These are phyloP conservation scores for Brassica cretica DNA, from an alignment of 345 rosid genomes.

Conservation along the genomic window DNA sequence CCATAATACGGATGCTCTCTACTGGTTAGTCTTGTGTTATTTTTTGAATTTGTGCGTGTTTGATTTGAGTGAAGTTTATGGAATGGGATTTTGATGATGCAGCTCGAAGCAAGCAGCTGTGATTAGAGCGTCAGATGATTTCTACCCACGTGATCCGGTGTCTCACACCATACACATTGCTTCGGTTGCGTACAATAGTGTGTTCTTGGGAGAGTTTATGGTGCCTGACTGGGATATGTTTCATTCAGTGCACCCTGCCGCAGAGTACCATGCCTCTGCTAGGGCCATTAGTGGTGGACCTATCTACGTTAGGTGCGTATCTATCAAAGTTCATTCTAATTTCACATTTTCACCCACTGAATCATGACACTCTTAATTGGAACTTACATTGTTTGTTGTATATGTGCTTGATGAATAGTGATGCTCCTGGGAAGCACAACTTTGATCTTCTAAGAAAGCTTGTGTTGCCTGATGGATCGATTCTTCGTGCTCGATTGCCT, in stretches of 20 bases:
- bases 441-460: constrained; percentile 78
- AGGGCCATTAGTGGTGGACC: constrained; percentile 96
- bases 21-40: constrained; percentile 53
- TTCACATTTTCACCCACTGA: not conserved
- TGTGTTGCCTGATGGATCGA: constrained; percentile 87
- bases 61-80: not conserved
- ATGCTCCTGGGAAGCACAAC: constrained; percentile 86
- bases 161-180: constrained; percentile 92
- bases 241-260: constrained; percentile 85
- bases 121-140: constrained; percentile 92
- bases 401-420: constrained; percentile 52
- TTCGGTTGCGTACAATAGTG: constrained; percentile 80
- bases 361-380: not conserved
- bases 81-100: constrained; percentile 13
- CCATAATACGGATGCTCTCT: constrained; percentile 89
- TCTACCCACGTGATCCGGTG: constrained; percentile 82
- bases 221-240: constrained; percentile 98
- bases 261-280: constrained; percentile 90
- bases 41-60: not conserved
- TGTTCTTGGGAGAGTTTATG: constrained; percentile 91
- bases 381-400: constrained; percentile 8
- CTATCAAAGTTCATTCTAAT: not conserved
- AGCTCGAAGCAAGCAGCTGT: constrained; percentile 96
- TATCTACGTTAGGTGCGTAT: constrained; percentile 70
- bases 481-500: constrained; percentile 76